Evolutionary conservation across 768 basidiomycete genomes (phyloP), one percentile per base, ranked within the genome.

Genomic region (Termitomyces sp.): DNA sequence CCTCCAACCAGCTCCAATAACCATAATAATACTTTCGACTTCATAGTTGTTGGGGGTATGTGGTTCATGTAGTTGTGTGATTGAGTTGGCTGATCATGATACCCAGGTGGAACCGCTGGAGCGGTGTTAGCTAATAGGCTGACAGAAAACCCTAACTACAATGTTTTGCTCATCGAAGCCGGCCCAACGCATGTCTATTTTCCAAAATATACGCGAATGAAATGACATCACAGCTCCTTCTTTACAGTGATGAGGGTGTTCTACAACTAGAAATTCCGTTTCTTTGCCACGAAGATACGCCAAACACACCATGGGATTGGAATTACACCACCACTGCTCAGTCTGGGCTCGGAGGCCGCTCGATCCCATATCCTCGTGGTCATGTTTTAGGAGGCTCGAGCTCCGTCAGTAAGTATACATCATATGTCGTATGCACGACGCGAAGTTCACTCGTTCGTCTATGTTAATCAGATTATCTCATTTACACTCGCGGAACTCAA

Each of bases 281-380:
- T 17, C 28, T 57, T 14, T 55, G 46, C 27, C 32, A 17, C 5
- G 27, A 41, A 34, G 55, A 32, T 19, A 49, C 55, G 11, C 54
- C 54, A n/a, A 46, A 52, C 27, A 59, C 55, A 21, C 55, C 49
- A 12, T 59, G 41, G 34, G 59, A 59, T 35, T 59, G 59, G 59
- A 59, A 59, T 7, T 59, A 51, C 34, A 57, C 55, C 10, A 59
- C 59, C 14, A 35, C 52, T 52, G 5, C 53, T 28, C 57, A 59
- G 23, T 7, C 52, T 12, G 57, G 52, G 5, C 40, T 59, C 40
- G 47, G 47, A 23, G 57, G 57, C 17, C 45, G 57, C 6, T 48
- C 57, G 1, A 49, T 59, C 21, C 39, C 57, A 17, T 59, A 59
- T 34, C 52, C 52, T 4, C 57, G 57, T n/a, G 57, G 57, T 54